These are phyloP conservation scores for Rhodotorula sp. DNA, from an alignment of 1,284 basidiomycete genomes.

Conservation along the genomic window DNA sequence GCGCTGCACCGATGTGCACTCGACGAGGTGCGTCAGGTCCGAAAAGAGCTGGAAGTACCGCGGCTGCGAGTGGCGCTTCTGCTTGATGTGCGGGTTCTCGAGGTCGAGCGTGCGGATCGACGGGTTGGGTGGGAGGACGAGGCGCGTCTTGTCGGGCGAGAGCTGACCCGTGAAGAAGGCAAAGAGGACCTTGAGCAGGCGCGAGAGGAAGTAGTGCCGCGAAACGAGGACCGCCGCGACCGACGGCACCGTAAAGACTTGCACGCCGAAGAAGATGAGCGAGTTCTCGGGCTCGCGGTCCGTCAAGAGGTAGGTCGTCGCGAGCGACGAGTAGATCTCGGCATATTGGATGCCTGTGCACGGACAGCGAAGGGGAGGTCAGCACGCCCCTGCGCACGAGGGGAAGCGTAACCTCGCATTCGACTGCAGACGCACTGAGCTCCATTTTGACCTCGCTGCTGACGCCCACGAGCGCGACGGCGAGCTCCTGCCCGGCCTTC, in stretches of 20 bases:
- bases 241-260: conserved; percentile 84
- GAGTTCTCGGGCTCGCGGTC: conserved; percentile 91
- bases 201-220: conserved; percentile 70
- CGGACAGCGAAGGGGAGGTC: too few relatives aligned
- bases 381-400: neutral
- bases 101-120: conserved; percentile 61
- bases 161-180: conserved; percentile 88
- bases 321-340: conserved; percentile 77
- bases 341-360: conserved; percentile 77
- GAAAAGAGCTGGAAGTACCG: conserved; percentile 61
- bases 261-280: conserved; percentile 85
- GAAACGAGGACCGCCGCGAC: conserved; percentile 74
- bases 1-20: conserved; percentile 40
- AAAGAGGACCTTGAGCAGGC: conserved; percentile 75
- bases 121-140: conserved; percentile 58
- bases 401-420: neutral
- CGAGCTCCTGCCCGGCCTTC: conserved; percentile 75
- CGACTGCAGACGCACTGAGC: conserved; percentile 60
- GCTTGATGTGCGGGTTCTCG: conserved; percentile 74
- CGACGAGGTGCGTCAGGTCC: conserved; percentile 46
- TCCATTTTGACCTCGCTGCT: conserved; percentile 73
- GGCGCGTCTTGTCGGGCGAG: conserved; percentile 57
- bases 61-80: conserved; percentile 62
- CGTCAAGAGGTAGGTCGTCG: conserved; percentile 84
- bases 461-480: conserved; percentile 72